Conservation (phyloP, 495 filamentous ascomycete species). For the Penicillium roqueforti region DNA sequence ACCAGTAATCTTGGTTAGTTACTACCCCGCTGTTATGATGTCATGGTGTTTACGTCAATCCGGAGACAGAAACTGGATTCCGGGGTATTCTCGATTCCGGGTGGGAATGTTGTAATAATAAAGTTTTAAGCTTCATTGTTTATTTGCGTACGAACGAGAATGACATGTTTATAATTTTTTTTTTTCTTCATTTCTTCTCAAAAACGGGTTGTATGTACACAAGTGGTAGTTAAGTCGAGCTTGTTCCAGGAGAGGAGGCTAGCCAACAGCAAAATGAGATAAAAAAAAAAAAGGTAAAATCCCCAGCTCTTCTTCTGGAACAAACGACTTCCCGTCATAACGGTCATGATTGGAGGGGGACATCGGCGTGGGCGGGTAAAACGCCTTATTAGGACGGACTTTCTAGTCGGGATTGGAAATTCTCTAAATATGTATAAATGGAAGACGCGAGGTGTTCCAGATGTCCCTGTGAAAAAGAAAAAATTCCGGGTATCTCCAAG, state of each 20-base stretch:
- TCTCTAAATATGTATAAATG: constrained; percentile 27
- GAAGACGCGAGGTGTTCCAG: constrained; percentile 14
- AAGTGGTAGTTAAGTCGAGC: constrained; percentile 1
- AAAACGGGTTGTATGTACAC: constrained; percentile 19
- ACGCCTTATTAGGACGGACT: constrained; percentile 24
- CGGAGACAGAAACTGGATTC: too few species aligned
- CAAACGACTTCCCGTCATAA: constrained; percentile 24
- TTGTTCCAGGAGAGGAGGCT: background rate
- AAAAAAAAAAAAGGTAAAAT: constrained; percentile 2
- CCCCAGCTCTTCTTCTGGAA: constrained; percentile 14
- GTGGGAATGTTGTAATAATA: background rate
- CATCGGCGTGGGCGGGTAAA: constrained; percentile 4
- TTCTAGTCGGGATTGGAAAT: constrained; percentile 15
- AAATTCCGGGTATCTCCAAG: background rate
- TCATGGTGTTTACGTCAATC: constrained; percentile 1
- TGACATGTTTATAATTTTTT: constrained; percentile 17
- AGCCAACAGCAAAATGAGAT: constrained; percentile 7
- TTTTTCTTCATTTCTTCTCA: constrained; percentile 12
- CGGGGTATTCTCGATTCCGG: too few species aligned
- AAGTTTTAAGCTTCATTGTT: background rate
- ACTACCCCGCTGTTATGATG: constrained; percentile 6
- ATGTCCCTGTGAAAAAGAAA: constrained; percentile 4
- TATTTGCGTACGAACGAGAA: too few species aligned
- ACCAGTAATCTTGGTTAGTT: too few species aligned
- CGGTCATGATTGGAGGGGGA: constrained; percentile 22